Evolutionary conservation across 148 eudicot species (phyloP), one percentile per base, ranked within the genome.

Genomic region (Rhododendron ovatum): DNA sequence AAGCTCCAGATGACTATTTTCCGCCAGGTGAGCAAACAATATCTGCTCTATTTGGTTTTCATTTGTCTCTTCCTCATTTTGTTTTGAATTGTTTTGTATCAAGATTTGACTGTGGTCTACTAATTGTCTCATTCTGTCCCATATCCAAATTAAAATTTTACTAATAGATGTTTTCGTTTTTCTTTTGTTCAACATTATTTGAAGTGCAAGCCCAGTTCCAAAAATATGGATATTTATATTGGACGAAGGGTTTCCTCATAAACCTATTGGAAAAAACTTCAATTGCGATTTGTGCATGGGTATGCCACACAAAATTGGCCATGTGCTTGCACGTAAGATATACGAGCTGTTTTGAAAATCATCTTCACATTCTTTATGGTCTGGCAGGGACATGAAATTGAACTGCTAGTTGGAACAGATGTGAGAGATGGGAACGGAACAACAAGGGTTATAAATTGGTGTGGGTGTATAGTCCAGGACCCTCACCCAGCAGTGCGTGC

Each of bases 401-500:
- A 97, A 90, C 88, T 94, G 81, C 73, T 88, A 47, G 98, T 97
- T 86, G 98, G 98, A 88, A 95, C 98, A 84, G 98, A 97, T 91
- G 91, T 95, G 59, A 95, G 99, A 86, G 98, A 94, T 89, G 98
- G 99, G 57, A 94, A 91, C 77, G 98, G 99, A 61, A 94, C 99
- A 53, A 91, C 93, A 55, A 93, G 96, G 35, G 94, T 87, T 71
- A 93, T 97, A 86, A 97, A 94, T 84, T 97, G 99, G 99, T 94
- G 98, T 90, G 99, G 99, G 35, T 93, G 93, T 90, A 90, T 93
- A 78, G 95, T 95, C 85, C 99, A 97, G 51, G 98, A 97, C 78
- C 96, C 99, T 88, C 95, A 95, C 87, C 90, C 98, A 45, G 98
- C 98, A 8, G 99, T 96, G 8, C 92, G 99, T 85, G 96, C 99